Evolutionary conservation across 352 stramenopile genomes (phyloP), one percentile per base, ranked within the genome.

Genomic region (Pythium phragmitis): DNA sequence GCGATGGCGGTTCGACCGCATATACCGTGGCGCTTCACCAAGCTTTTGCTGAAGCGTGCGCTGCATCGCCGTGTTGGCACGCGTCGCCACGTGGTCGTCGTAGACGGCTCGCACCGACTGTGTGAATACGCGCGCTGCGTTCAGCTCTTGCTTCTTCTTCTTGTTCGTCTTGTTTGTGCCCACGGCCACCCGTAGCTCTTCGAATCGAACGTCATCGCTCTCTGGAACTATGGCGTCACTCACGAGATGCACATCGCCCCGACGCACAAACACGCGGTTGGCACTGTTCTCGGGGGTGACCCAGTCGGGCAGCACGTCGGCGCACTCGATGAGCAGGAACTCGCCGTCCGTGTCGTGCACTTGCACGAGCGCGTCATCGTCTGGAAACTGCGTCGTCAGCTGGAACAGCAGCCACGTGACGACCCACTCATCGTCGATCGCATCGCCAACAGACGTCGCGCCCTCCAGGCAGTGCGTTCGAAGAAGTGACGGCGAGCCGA

Each of bases 271-370:
- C n/a, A 76, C 60, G 28, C 72, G 60, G 37, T 75, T 41, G 6
- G 33, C 43, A 28, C 57, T 76, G 52, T 74, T 78, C 28, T 83
- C 72, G 21, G 75, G 75, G n/a, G 48, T 62, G 16, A 81, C 66
- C 75, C 75, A 84, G 2, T 70, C 50, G 21, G 75, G 75, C 28
- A 84, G 69, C 41, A 56, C 58, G 28, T 84, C 70, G 6, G 75
- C 75, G n/a, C 70, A 73, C 60, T 84, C 75, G 52, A 84, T 78
- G 30, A 84, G 54, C 17, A 84, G 54, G 49, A 84, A 84, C 50
- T 84, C 67, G 43, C 75, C 75, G 61, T 84, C 75, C 30, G 63
- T 67, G 46, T 84, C 75, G 17, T 52, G 62, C 7, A 79, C 59
- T 47, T 72, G 63, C n/a, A 75, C 59, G 16, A 75, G 43, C 33